Base-by-base conservation (phyloP, 176 grass and related monocot species). In the Dendrocalamus sinicus region DNA sequence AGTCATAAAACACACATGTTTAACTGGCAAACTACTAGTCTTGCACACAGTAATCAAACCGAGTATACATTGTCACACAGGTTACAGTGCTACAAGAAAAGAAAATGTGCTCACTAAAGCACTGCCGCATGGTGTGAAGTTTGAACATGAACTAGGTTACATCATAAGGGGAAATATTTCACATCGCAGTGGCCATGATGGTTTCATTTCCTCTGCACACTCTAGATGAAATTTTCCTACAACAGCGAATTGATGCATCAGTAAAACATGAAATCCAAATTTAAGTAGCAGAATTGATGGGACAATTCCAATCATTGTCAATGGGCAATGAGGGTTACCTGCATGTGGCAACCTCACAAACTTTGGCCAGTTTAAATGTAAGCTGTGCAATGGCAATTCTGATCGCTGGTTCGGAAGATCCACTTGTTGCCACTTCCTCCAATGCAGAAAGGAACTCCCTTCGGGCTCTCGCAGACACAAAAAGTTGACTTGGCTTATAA, bases 361-460 rank as follows among this genome's bases (percentile, higher is more conserved):
- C 77, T 91, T 93, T 88, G 57, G 85, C 86, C 57, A 98, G 81
- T 80, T 90, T 95, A 60, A 91, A 85, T 74, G 86, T 73, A 75
- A 93, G 81, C 65, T 90, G 91, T 26, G 90, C 81, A 53, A 95
- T 87, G 30, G 88, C 77, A 41, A 88, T 81, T 83, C 93, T 93
- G 28, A 86, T 73, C 17, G 79, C 48, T 73, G 93, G 89, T 83
- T 98, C 89, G 2, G 43, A 72, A 39, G 80, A 87, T 74, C 44
- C 86, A 86, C 82, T 75, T 55, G 87, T 81, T 75, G 87, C 54
- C 37, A 80, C 89, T 88, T 90, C 91, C 79, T 93, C 91, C 80
- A 95, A 43, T 74, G 91, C 74, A 86, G 80, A 86, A 65, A 98
- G 72, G 79, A 98, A 93, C 81, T 95, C 93, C 76, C 78, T 93